These are phyloP conservation scores for Urtica urens DNA, from an alignment of 306 rosid species.

Conservation along the genomic window DNA sequence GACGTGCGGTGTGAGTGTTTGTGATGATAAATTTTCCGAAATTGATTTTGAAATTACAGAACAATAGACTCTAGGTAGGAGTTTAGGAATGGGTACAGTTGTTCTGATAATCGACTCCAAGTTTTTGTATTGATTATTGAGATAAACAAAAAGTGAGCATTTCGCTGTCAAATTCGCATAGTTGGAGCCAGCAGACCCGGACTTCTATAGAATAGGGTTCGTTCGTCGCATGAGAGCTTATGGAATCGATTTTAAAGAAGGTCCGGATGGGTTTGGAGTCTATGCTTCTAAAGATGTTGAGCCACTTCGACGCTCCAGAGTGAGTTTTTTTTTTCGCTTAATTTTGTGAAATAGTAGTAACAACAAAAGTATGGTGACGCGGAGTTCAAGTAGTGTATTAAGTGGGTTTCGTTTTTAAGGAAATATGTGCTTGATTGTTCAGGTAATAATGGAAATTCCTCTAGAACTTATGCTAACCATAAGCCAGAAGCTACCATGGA, in stretches of 20 bases:
- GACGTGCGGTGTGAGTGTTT: no score
- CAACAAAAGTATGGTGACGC: no score
- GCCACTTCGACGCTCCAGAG: constrained; percentile 90
- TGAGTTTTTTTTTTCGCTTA: constrained; percentile 31
- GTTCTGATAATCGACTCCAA: background rate
- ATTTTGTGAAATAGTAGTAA: no score
- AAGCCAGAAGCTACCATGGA: constrained; percentile 87
- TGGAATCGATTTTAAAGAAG: constrained; percentile 88
- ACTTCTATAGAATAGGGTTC: constrained; percentile 83
- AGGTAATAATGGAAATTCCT: constrained; percentile 97
- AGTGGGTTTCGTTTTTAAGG: background rate
- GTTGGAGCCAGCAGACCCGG: constrained; percentile 93
- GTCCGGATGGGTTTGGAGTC: constrained; percentile 90
- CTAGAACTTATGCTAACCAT: constrained; percentile 81
- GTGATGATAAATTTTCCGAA: no score
- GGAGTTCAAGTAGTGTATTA: background rate
- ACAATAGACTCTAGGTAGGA: no score
- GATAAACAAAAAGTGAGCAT: no score
- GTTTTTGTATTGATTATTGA: constrained; percentile 1
- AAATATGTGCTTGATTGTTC: constrained; percentile 15
- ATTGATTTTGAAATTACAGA: no score
- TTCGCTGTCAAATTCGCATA: constrained; percentile 16
- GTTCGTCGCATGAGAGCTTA: constrained; percentile 85
- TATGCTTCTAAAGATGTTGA: constrained; percentile 95
- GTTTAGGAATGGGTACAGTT: background rate